Percentiles rank a stretch among this genome's conserved stretches.
Conservation (phyloP, 441 rosid genomes). For the Brassica balearica region DNA sequence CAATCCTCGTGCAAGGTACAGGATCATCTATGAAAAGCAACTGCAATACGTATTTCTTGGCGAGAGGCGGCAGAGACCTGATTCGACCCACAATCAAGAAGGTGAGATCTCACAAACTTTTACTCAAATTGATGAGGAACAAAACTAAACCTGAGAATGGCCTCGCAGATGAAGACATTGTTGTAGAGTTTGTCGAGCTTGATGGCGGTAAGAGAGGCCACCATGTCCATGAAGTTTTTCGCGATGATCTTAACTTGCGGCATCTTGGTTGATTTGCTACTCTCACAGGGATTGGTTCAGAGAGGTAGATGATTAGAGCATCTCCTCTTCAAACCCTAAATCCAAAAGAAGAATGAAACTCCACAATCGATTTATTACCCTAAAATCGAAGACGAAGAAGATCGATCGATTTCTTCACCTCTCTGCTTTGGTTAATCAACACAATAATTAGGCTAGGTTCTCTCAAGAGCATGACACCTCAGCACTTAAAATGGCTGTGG, state of each 20-base stretch:
- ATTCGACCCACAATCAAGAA: slow-evolving; percentile 15
- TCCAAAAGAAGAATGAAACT: slow-evolving; percentile 5
- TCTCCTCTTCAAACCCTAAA: neutral
- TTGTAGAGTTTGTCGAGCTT: slow-evolving; percentile 85
- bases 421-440: too few species aligned
- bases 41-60: slow-evolving; percentile 88
- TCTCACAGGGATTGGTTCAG: neutral
- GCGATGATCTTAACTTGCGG: slow-evolving; percentile 89
- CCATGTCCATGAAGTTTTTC: slow-evolving; percentile 98
- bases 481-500: too few species aligned
- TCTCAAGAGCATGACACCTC: too few species aligned
- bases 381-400: too few species aligned
- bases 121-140: neutral
- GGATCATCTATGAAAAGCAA: slow-evolving; percentile 69
- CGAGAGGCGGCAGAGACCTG: slow-evolving; percentile 93
- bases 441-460: too few species aligned
- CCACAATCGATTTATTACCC: neutral
- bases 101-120: neutral
- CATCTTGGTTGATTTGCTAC: slow-evolving; percentile 49
- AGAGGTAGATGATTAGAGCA: too few species aligned
- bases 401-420: too few species aligned
- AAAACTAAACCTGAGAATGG: slow-evolving; percentile 72
- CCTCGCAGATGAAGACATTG: slow-evolving; percentile 91
- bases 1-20: slow-evolving; percentile 59
- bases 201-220: slow-evolving; percentile 83